phyloP scores from a whole-genome alignment of 192 early-diverging fungal species.

The Piromyces finnis region DNA sequence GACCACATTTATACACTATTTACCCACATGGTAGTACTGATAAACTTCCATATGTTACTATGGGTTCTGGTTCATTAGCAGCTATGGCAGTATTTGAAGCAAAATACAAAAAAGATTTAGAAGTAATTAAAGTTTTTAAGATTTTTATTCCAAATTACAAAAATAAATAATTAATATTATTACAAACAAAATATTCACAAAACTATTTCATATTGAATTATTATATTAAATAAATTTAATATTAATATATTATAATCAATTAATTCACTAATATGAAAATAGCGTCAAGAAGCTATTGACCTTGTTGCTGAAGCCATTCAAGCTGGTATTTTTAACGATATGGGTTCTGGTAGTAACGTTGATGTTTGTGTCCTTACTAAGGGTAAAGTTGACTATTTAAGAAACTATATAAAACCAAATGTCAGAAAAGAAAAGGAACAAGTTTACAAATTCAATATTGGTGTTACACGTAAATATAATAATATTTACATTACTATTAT shows the following conservation, averaged over 20 bases:
- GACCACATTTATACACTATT: slow-evolving; percentile 80
- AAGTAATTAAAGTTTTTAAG: too few relatives aligned
- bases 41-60: slow-evolving; percentile 88
- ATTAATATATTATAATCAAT: too few relatives aligned
- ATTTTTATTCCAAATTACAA: too few relatives aligned
- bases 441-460: slow-evolving; percentile 48
- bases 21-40: slow-evolving; percentile 90
- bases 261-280: too few relatives aligned
- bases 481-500: too few relatives aligned
- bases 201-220: too few relatives aligned
- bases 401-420: slow-evolving; percentile 75
- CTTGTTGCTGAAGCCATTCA: slow-evolving; percentile 86
- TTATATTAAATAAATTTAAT: too few relatives aligned
- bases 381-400: slow-evolving; percentile 61
- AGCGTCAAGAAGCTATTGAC: slow-evolving; percentile 76
- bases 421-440: slow-evolving; percentile 70
- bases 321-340: slow-evolving; percentile 97
- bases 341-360: slow-evolving; percentile 94
- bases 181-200: too few relatives aligned
- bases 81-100: slow-evolving; percentile 94
- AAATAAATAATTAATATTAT: too few relatives aligned
- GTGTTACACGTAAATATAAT: slow-evolving; percentile 18
- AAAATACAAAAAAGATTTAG: slow-evolving; percentile 58
- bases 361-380: slow-evolving; percentile 84
- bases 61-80: slow-evolving; percentile 87